Conservation (phyloP, 2,329 filamentous ascomycete genomes). For the Ophiostoma australiae region DNA sequence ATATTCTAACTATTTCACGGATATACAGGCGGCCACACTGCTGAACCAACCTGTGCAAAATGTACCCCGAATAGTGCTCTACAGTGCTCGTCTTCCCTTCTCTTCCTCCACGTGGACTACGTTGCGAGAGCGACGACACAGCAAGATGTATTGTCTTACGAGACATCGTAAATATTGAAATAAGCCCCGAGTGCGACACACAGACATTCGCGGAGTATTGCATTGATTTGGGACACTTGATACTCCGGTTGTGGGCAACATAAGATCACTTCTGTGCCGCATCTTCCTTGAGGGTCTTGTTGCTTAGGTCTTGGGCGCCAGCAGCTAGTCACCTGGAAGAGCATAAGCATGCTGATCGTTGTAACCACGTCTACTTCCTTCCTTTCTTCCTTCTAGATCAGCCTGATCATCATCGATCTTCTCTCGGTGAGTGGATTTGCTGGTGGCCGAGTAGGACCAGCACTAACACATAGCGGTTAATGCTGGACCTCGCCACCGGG, state of each 20-base stretch:
- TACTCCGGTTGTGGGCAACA: not conserved
- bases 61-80: not conserved
- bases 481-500: not conserved
- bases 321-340: not conserved
- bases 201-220: not conserved
- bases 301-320: not conserved
- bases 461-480: not conserved
- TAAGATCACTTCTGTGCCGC: not conserved
- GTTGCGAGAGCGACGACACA: not conserved
- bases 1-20: not conserved
- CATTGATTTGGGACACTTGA: not conserved
- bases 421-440: conserved; percentile 3
- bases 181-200: not conserved
- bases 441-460: not conserved
- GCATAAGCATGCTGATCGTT: not conserved
- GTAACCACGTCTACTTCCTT: not conserved
- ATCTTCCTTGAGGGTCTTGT: not conserved
- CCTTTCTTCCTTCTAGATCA: not conserved
- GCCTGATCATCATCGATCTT: not conserved
- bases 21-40: not conserved
- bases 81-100: not conserved
- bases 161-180: not conserved
- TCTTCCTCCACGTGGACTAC: not conserved
- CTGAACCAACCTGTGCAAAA: not conserved
- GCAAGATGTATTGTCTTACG: not conserved